These are phyloP conservation scores for Tricholomella constricta DNA, from an alignment of 768 basidiomycete genomes.

Conservation along the genomic window DNA sequence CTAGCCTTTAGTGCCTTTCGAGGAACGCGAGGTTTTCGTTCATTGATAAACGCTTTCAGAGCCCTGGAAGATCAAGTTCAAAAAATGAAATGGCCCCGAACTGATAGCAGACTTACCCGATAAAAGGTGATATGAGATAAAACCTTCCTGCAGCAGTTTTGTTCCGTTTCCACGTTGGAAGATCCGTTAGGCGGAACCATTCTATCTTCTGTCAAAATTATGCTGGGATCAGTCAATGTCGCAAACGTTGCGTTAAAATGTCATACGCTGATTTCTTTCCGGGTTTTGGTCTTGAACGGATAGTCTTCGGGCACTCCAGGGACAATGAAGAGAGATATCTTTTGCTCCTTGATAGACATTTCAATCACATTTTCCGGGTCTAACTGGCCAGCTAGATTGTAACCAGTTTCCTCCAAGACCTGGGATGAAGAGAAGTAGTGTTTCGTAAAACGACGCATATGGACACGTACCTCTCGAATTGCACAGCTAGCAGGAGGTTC, in stretches of 20 bases:
- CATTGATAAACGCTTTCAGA: constrained; percentile 68
- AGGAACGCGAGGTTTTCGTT: constrained; percentile 54
- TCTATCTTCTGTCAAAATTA: constrained; percentile 77
- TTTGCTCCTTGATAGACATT: constrained; percentile 87
- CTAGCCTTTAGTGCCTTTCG: constrained; percentile 37
- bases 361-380: constrained; percentile 73
- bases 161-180: constrained; percentile 91
- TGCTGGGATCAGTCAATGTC: constrained; percentile 18
- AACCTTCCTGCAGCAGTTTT: constrained; percentile 76
- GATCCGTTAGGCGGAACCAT: constrained; percentile 88
- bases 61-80: constrained; percentile 37
- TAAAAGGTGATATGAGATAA: constrained; percentile 94
- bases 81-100: neutral
- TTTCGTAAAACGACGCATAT: neutral
- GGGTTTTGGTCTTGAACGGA: constrained; percentile 88
- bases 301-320: constrained; percentile 86
- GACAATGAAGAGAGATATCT: constrained; percentile 89
- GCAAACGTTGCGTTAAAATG: neutral
- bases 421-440: constrained; percentile 31
- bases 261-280: constrained; percentile 96
- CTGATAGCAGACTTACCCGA: constrained; percentile 54
- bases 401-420: constrained; percentile 98
- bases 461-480: constrained; percentile 84
- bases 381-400: constrained; percentile 74
- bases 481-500: constrained; percentile 87